Evolutionary conservation across 1,139 yeast species (phyloP).

Genomic region (Magnusiomyces fungicola): DNA sequence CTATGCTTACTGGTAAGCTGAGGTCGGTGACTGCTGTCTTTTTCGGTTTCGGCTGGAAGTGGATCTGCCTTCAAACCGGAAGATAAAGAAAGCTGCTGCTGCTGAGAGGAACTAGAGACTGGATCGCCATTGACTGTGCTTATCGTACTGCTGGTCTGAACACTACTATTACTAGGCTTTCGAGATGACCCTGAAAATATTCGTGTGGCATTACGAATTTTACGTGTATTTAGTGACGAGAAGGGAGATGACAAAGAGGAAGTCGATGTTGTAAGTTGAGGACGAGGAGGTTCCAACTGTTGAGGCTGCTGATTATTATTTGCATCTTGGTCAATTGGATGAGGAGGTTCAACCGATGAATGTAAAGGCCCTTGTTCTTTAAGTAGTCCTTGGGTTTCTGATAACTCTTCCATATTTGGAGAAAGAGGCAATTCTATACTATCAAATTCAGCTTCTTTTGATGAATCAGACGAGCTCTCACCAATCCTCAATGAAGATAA

Average conservation of each 20-base stretch:
- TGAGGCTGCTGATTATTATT: background rate
- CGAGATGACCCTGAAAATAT: background rate
- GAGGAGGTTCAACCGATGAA: background rate
- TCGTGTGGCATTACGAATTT: background rate
- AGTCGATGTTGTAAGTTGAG: background rate
- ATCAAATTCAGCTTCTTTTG: too few species aligned
- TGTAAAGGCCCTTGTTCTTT: too few species aligned
- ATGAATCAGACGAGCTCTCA: too few species aligned
- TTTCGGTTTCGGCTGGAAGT: too few species aligned
- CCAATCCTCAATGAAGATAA: too few species aligned
- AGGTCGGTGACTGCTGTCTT: background rate
- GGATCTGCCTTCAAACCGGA: too few species aligned
- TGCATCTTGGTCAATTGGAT: background rate
- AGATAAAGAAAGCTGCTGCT: background rate
- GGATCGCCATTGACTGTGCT: background rate
- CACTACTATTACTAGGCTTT: background rate
- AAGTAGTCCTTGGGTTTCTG: too few species aligned
- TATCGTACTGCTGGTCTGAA: background rate
- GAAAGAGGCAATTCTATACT: too few species aligned
- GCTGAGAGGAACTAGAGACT: background rate
- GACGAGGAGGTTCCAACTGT: background rate
- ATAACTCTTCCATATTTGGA: too few species aligned
- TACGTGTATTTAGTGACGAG: background rate
- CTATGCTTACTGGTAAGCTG: too few species aligned
- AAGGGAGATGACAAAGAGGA: background rate